Base-by-base conservation (phyloP, 306 rosid species). In the Vicia villosa region DNA sequence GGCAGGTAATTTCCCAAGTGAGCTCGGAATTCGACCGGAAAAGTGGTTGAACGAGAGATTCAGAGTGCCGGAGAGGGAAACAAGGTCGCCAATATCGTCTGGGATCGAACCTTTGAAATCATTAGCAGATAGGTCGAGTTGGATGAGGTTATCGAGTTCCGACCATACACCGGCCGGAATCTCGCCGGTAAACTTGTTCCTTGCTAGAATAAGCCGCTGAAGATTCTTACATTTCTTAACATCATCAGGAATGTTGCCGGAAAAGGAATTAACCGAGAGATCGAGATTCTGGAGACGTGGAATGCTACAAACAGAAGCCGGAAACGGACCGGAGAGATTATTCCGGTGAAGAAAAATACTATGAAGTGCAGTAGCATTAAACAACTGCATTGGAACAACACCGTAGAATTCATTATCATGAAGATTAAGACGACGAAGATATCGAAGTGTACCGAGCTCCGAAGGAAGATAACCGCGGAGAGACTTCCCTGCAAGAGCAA, bases 321-420 rank as follows among this genome's bases (percentile, higher is more conserved):
- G 89, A 2, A 95, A 70, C 0, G 83, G 54, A 16, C 99, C 96
- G 46, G 99, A 91, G 80, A 95, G 95, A 55, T 95, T 95, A 75
- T 95, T 95, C 1, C 87, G 82, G 73, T 91, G 89, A 64, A 95
- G 99, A 74, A 86, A 95, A 32, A 95, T 15, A 61, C 96, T 87
- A 63, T 91, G 99, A 42, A 95, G 83, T 6, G 97, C 85, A 24
- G 99, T 87, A 49, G 99, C 99, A 54, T 95, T 95, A 82, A 88
- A 87, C 83, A 95, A 83, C 76, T 84, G 89, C 6, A 76, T 59
- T 0, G 99, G 99, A 5, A 95, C 75, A 0, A 91, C 79, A n/a
- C 99, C 99, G 42, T 84, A 80, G 83, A 95, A 87, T 22, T 71
- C 82, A 50, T 95, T 95, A 75, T 41, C 79, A 36, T 91, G 99